A percentile compares a stretch with the other conserved stretches of the same genome.
phyloP scores from a whole-genome alignment of 73 alveolate genomes.

The Paramecium caudatum region DNA sequence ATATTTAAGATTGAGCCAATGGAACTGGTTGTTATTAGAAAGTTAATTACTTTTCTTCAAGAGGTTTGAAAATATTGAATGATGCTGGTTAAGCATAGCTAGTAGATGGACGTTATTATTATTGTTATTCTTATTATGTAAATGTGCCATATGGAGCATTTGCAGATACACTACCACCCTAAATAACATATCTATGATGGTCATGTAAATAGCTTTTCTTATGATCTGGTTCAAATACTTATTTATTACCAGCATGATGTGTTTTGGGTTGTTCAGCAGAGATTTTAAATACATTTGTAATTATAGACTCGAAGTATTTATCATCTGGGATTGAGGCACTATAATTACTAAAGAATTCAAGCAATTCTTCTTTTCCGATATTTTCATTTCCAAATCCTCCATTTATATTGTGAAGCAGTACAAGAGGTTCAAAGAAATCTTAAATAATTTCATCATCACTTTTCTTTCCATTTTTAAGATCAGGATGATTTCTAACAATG shows the following conservation, averaged over 20 bases:
- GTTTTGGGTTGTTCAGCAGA: conserved; percentile 26
- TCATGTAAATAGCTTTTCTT: conserved; percentile 71
- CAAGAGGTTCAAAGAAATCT: conserved; percentile 75
- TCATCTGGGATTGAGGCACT: conserved; percentile 75
- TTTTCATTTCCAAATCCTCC: conserved; percentile 70
- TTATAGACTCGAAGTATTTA: conserved; percentile 67
- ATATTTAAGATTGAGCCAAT: conserved; percentile 49
- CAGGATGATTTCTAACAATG: conserved; percentile 93
- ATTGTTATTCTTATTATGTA: background rate
- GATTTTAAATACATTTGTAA: conserved; percentile 30
- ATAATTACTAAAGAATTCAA: conserved; percentile 69
- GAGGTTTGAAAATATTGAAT: conserved; percentile 62
- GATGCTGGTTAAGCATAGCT: conserved; percentile 23
- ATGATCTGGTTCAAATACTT: conserved; percentile 78
- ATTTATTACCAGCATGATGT: conserved; percentile 75
- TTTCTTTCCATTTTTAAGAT: conserved; percentile 86
- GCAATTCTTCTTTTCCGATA: conserved; percentile 60
- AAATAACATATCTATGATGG: conserved; percentile 74
- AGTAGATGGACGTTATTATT: conserved; percentile 15
- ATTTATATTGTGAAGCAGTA: conserved; percentile 69
- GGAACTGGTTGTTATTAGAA: too few species aligned
- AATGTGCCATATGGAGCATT: conserved; percentile 92
- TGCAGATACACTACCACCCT: conserved; percentile 75
- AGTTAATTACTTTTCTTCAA: conserved; percentile 61
- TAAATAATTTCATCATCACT: conserved; percentile 84